Evolutionary conservation across 371 early-diverging fungal species (phyloP).

Genomic region (Quaeritorhiza haematococci): DNA sequence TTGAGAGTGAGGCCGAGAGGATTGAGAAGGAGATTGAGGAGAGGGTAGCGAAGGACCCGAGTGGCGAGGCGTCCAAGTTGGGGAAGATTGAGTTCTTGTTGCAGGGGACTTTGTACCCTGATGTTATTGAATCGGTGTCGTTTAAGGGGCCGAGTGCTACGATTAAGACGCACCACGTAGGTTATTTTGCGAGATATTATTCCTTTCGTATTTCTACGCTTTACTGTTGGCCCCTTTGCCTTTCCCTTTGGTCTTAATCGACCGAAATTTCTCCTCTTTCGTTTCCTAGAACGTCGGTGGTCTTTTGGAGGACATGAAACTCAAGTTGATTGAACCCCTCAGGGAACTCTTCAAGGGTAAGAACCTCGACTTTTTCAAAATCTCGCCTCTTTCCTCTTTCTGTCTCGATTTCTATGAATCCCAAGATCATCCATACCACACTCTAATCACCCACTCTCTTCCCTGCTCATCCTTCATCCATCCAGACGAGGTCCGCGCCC

Average conservation of each 20-base stretch:
- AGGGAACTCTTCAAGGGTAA: constrained; percentile 89
- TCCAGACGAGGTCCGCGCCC: constrained; percentile 87
- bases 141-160: constrained; percentile 98
- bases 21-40: constrained; percentile 64
- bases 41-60: too few species aligned
- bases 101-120: constrained; percentile 97
- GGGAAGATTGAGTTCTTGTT: constrained; percentile 87
- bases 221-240: not conserved
- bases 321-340: constrained; percentile 94
- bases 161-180: constrained; percentile 95
- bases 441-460: not conserved
- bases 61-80: constrained; percentile 48
- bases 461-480: not conserved
- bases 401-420: not conserved
- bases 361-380: not conserved
- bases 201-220: not conserved
- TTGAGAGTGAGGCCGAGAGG: constrained; percentile 86
- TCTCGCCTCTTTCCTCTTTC: not conserved
- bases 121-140: constrained; percentile 95
- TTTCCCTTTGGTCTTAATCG: constrained; percentile 1
- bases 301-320: constrained; percentile 89
- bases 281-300: constrained; percentile 95
- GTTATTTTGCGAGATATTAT: constrained; percentile 2
- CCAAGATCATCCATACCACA: not conserved
- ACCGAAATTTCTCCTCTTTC: constrained; percentile 2